Evolutionary conservation across 345 rosid species (phyloP).

Genomic region (Populus ilicifolia): DNA sequence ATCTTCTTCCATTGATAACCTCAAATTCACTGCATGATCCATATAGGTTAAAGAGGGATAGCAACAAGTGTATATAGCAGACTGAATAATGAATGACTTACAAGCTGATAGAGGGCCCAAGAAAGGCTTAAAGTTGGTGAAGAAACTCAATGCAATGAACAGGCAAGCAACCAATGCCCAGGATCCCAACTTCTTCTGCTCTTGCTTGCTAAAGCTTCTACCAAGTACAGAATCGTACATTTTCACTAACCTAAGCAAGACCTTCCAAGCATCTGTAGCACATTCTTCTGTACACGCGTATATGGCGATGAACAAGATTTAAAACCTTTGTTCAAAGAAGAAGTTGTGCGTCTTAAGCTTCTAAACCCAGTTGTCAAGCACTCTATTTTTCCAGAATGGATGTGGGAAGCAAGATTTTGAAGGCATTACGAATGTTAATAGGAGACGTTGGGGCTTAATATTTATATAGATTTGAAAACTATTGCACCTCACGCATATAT

Average conservation of each 20-base stretch:
- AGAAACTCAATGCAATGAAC: conserved; percentile 51
- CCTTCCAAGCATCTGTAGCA: not conserved
- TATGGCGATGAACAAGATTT: not conserved
- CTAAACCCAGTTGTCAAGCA: not conserved
- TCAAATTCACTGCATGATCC: conserved; percentile 47
- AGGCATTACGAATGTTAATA: not conserved
- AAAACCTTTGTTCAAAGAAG: not conserved
- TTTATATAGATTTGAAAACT: not conserved
- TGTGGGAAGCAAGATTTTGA: not conserved
- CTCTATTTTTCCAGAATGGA: not conserved
- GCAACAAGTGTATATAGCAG: not conserved
- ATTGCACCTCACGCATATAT: not conserved
- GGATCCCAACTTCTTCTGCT: conserved; percentile 60
- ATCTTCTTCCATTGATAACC: conserved; percentile 34
- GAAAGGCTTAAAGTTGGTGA: conserved; percentile 49
- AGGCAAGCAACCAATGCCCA: conserved; percentile 50
- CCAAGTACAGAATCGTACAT: conserved; percentile 48
- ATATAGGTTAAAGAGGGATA: not conserved
- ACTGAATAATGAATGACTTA: conserved; percentile 23
- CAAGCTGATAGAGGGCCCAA: conserved; percentile 43
- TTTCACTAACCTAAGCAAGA: not conserved
- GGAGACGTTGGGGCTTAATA: not conserved
- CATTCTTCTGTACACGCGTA: not conserved
- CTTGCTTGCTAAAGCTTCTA: conserved; percentile 67
- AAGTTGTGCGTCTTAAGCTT: not conserved